These are phyloP conservation scores for Camillea tinctor DNA, from an alignment of 2,329 filamentous ascomycete genomes.

Conservation along the genomic window DNA sequence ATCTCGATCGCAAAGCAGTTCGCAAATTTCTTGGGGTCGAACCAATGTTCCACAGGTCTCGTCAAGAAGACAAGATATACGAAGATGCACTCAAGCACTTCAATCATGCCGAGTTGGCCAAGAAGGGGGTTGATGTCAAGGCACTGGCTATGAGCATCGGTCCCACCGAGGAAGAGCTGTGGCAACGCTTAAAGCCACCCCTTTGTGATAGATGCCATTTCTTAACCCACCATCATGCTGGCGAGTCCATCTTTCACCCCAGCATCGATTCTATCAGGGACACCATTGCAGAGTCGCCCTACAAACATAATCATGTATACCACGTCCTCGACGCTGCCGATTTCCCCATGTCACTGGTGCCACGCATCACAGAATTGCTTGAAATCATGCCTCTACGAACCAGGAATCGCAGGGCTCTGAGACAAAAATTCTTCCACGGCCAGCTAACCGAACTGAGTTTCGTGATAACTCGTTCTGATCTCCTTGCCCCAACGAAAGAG, in stretches of 20 bases:
- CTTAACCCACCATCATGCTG: slow-evolving; percentile 72
- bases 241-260: slow-evolving; percentile 74
- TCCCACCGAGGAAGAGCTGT: slow-evolving; percentile 12
- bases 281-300: slow-evolving; percentile 83
- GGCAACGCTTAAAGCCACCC: slow-evolving; percentile 43
- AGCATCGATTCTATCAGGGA: slow-evolving; percentile 76
- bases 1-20: slow-evolving; percentile 50
- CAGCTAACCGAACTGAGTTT: slow-evolving; percentile 80
- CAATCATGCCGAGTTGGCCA: slow-evolving; percentile 40
- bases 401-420: slow-evolving; percentile 73
- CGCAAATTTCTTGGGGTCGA: slow-evolving; percentile 44
- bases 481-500: slow-evolving; percentile 79
- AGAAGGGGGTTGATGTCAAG: slow-evolving; percentile 46
- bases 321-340: slow-evolving; percentile 94
- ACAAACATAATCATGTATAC: slow-evolving; percentile 91
- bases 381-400: slow-evolving; percentile 72
- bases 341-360: slow-evolving; percentile 90
- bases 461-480: slow-evolving; percentile 83
- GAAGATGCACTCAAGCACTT: slow-evolving; percentile 44
- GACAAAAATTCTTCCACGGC: slow-evolving; percentile 63
- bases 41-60: slow-evolving; percentile 22
- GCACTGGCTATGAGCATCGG: slow-evolving; percentile 33
- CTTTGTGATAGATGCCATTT: slow-evolving; percentile 87
- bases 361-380: slow-evolving; percentile 69
- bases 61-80: slow-evolving; percentile 47